Percentiles rank a stretch among this genome's conserved stretches.
These are phyloP conservation scores for Combretum micranthum DNA, from an alignment of 345 rosid species.

Conservation along the genomic window DNA sequence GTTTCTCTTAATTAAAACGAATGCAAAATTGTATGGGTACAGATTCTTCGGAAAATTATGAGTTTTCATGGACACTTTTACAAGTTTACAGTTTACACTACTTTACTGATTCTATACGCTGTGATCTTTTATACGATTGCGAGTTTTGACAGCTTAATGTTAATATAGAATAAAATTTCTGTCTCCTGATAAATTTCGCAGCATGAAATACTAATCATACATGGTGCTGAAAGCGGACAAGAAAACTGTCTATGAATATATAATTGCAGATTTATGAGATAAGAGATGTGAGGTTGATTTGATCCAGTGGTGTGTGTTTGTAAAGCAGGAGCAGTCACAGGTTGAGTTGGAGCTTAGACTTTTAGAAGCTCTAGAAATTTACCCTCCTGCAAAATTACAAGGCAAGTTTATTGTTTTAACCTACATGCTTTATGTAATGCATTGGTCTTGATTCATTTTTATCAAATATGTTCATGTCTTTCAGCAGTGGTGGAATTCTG, in stretches of 20 bases:
- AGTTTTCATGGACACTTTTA: too few relatives aligned
- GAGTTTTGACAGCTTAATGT: too few relatives aligned
- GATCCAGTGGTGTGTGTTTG: neutral
- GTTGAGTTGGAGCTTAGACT: slow-evolving; percentile 91
- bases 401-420: slow-evolving; percentile 24
- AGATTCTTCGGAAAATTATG: too few relatives aligned
- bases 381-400: slow-evolving; percentile 80
- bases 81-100: too few relatives aligned
- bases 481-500: too few relatives aligned
- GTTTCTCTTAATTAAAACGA: too few relatives aligned
- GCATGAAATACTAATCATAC: too few relatives aligned
- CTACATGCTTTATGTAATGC: neutral
- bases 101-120: too few relatives aligned
- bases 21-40: too few relatives aligned
- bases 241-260: neutral
- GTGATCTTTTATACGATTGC: too few relatives aligned
- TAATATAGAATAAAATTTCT: too few relatives aligned
- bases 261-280: neutral
- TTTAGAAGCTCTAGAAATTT: slow-evolving; percentile 85
- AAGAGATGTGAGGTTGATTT: neutral
- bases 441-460: neutral
- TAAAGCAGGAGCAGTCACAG: slow-evolving; percentile 77
- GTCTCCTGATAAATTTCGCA: too few relatives aligned
- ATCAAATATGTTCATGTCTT: neutral
- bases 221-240: neutral